phyloP scores from a whole-genome alignment of 1,284 basidiomycete species.

The Kalmanozyma brasiliensis region DNA sequence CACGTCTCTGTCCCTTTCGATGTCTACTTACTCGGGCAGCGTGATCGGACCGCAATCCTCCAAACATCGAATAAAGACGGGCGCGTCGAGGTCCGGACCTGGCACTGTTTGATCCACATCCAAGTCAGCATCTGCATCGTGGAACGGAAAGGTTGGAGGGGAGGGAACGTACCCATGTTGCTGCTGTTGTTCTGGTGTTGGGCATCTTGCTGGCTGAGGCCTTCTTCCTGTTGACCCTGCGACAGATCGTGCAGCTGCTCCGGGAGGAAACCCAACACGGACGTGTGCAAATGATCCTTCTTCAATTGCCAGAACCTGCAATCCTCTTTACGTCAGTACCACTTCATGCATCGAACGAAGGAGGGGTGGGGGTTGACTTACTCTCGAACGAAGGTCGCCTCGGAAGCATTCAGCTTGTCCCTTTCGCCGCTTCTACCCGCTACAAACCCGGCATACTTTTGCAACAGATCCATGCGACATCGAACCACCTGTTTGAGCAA shows the following conservation, averaged over 20 bases:
- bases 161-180: slow-evolving; percentile 52
- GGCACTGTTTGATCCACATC: slow-evolving; percentile 29
- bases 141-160: background rate
- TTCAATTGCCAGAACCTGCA: slow-evolving; percentile 53
- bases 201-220: slow-evolving; percentile 13
- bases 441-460: slow-evolving; percentile 49
- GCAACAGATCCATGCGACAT: slow-evolving; percentile 52
- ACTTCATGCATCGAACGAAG: background rate
- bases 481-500: slow-evolving; percentile 58
- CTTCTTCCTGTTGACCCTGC: slow-evolving; percentile 25
- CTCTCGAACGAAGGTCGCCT: slow-evolving; percentile 48
- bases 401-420: slow-evolving; percentile 43
- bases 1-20: background rate
- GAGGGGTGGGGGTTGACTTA: slow-evolving; percentile 12
- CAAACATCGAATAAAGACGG: slow-evolving; percentile 63
- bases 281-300: slow-evolving; percentile 39
- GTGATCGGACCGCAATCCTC: slow-evolving; percentile 56
- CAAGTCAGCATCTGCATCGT: too few relatives aligned
- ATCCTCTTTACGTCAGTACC: slow-evolving; percentile 1
- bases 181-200: slow-evolving; percentile 17
- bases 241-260: slow-evolving; percentile 49
- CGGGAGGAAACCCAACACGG: slow-evolving; percentile 57
- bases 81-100: slow-evolving; percentile 54
- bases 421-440: slow-evolving; percentile 15
- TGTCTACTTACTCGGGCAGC: slow-evolving; percentile 53